Evolutionary conservation across 805 yeast genomes (phyloP), one percentile per base, ranked within the genome.

Genomic region (Clavispora vitiphila): DNA sequence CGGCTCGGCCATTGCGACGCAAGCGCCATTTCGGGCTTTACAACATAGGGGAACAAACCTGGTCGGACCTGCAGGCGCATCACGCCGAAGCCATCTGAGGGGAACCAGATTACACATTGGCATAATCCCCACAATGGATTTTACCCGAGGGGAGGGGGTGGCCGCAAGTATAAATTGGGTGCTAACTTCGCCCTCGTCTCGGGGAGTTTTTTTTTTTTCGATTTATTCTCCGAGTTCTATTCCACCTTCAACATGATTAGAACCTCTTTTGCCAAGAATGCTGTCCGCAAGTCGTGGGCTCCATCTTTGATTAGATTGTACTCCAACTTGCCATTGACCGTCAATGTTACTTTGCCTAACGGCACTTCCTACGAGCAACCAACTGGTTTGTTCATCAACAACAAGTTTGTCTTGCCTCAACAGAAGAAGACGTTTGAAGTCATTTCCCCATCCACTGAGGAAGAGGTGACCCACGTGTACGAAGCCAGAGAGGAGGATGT

Each of bases 381-480:
- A 54, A 81, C 85, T 9, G 96, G 96, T 49, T 69, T 90, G 54
- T 90, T 86, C 74, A 87, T 90, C 62, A 83, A 87, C 71, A 86
- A 86, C 65, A 86, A 86, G 62, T 87, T 84, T 56, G 81, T 81
- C 59, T 55, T 68, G 37, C 76, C 89, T 14, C 63, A 66, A 25
- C 75, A 76, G 41, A 77, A 75, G 41, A 69, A 76, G 55, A 78
- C 80, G n/a, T 67, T 84, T 44, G 75, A 76, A 49, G 85, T 81
- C 25, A 60, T 78, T 36, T 74, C 80, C 54, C 88, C 88, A 27
- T 74, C 86, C 30, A 81, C 85, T 18, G 90, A 83, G 64, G 86
- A 83, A 54, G 76, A 75, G 45, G 75, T 84, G 48, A 71, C 81
- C 47, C 78, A 77, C 42, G 78, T 84, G 37, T 81, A 84, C 60